A percentile compares a stretch with the other conserved stretches of the same genome.
Evolutionary conservation across 2,329 filamentous ascomycete genomes (phyloP).

Genomic region (Pseudogymnoascus sp.): DNA sequence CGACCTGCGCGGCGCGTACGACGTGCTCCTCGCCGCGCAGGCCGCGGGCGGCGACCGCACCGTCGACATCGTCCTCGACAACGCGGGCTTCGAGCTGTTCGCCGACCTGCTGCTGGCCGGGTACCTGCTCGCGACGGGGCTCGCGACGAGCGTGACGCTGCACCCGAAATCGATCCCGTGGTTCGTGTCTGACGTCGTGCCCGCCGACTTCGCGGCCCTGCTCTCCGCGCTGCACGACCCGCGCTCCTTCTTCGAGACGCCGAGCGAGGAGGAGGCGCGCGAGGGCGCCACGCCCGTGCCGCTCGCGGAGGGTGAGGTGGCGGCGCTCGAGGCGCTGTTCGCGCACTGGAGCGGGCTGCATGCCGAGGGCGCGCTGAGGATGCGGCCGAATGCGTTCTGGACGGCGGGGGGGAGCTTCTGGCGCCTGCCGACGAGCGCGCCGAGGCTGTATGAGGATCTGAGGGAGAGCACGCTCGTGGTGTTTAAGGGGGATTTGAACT

Average conservation of each 20-base stretch:
- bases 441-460: conserved; percentile 65
- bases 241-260: conserved; percentile 67
- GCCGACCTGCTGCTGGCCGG: conserved; percentile 89
- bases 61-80: conserved; percentile 93
- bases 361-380: conserved; percentile 70
- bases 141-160: conserved; percentile 80
- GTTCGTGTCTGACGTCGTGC: conserved; percentile 95
- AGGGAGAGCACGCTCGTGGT: conserved; percentile 79
- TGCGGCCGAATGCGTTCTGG: conserved; percentile 88
- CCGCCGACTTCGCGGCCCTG: conserved; percentile 74
- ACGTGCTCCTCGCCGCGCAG: conserved; percentile 56
- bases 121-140: conserved; percentile 73
- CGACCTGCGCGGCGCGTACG: conserved; percentile 67
- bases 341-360: conserved; percentile 72
- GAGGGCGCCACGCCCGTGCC: conserved; percentile 49
- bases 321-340: conserved; percentile 68
- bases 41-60: conserved; percentile 55
- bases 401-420: conserved; percentile 82
- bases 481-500: conserved; percentile 97
- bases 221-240: conserved; percentile 73
- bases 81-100: conserved; percentile 93
- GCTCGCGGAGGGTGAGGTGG: conserved; percentile 58
- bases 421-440: conserved; percentile 64
- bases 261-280: conserved; percentile 56
- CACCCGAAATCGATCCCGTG: conserved; percentile 94